Base-by-base conservation (phyloP, 441 rosid species). In the Arabidopsis lyrata region DNA sequence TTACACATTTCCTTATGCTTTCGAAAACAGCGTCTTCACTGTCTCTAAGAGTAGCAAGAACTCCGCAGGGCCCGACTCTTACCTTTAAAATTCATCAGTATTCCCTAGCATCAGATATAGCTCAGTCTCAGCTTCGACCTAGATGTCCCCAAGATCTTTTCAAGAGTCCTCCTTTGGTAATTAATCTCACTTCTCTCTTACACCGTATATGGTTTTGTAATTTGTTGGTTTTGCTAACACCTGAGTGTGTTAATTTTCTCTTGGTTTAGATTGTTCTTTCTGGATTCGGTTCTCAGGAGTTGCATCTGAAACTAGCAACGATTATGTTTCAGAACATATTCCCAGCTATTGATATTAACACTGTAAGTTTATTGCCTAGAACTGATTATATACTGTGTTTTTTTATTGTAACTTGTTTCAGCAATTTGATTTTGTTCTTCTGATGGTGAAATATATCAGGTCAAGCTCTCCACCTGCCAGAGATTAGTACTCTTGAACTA, bases 241-340 rank as follows among this genome's bases (percentile, higher is more conserved):
- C 0, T 53, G 14, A 42, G 11, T 14, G 1, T 66, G 52, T 47
- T n/a, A 5, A 39, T 24, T 52, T 36, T 2, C 0, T 54, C 18
- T 68, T 76, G 54, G 81, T 81, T 38, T 85, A 92, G 98, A 91
- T 95, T 84, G 98, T 95, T 47, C 96, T 89, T 64, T 92, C 97
- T 56, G 96, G 98, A 36, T 95, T 95, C 73, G 96, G 92, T 53
- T 74, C 86, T 57, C 95, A 85, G 57, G 98, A 88, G 74, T 89
- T 88, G 75, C 98, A 95, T 81, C 70, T 92, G 69, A 88, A 84
- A 86, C 95, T 95, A 9, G 84, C 88, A 0, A 87, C 99, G 22
- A 81, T 89, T 42, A 86, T 91, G 97, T 93, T 92, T 81, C 97
- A 95, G 87, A 95, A 95, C 70, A 92, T 95, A 48, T 92, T 95